Conservation (phyloP, 108 stramenopile species). For the Nitzschia sp. region DNA sequence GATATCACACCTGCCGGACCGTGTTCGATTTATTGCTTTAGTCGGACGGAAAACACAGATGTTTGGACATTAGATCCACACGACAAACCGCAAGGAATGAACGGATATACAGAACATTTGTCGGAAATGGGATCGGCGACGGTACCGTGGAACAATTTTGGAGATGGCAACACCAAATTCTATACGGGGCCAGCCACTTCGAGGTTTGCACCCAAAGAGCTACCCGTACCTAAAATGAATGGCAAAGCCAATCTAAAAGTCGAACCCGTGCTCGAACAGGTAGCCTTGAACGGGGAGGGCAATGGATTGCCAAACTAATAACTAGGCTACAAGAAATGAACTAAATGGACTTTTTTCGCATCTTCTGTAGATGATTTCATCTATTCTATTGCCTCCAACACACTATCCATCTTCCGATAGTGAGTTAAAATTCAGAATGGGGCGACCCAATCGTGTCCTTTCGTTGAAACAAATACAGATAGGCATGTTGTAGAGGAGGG, state of each 20-base stretch:
- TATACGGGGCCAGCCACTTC: slow-evolving; percentile 59
- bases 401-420: too few relatives aligned
- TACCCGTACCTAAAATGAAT: not conserved
- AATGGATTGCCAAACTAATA: not conserved
- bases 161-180: slow-evolving; percentile 40
- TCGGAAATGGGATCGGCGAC: slow-evolving; percentile 46
- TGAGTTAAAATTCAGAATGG: not conserved
- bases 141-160: slow-evolving; percentile 63
- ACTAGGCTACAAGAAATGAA: too few relatives aligned
- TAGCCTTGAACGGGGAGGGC: not conserved
- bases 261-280: not conserved
- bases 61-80: slow-evolving; percentile 50
- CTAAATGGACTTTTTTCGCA: too few relatives aligned
- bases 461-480: slow-evolving; percentile 89
- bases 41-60: slow-evolving; percentile 27
- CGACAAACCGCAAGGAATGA: slow-evolving; percentile 35
- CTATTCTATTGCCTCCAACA: too few relatives aligned
- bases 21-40: slow-evolving; percentile 49
- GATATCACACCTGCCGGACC: slow-evolving; percentile 63
- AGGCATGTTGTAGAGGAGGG: slow-evolving; percentile 89
- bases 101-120: slow-evolving; percentile 57
- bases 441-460: slow-evolving; percentile 38
- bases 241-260: too few relatives aligned
- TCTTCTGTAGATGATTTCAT: too few relatives aligned
- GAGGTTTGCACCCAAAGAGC: slow-evolving; percentile 35